Conservation (phyloP, 352 stramenopile genomes). For the Globisporangium lucens region DNA sequence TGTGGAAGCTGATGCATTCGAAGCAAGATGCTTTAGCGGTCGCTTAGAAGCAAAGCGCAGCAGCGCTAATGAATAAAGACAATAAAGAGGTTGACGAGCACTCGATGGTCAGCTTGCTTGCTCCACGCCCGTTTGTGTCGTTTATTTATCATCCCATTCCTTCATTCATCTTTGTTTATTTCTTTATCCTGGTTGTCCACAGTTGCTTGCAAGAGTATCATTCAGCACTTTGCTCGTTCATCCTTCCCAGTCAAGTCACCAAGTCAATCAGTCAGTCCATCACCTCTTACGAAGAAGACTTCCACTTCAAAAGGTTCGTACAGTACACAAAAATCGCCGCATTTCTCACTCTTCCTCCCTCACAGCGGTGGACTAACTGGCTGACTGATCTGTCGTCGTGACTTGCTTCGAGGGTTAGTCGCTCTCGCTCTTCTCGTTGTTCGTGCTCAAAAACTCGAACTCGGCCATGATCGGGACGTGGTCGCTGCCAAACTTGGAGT, state of each 20-base stretch:
- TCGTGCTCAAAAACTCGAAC: conserved; percentile 66
- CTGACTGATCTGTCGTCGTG: background rate
- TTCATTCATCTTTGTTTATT: background rate
- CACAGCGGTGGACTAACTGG: background rate
- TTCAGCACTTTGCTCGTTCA: background rate
- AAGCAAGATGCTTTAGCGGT: too few relatives aligned
- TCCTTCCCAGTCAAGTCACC: background rate
- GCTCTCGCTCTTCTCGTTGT: conserved; percentile 16
- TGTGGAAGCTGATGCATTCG: background rate
- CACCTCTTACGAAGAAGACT: background rate
- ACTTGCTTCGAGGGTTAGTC: background rate
- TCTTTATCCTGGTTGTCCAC: background rate
- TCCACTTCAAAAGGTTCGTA: background rate
- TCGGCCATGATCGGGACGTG: conserved; percentile 86
- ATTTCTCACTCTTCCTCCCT: background rate
- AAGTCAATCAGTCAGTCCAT: background rate
- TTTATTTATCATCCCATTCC: background rate
- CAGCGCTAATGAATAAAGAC: too few relatives aligned
- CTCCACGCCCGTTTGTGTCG: background rate
- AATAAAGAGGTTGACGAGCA: background rate
- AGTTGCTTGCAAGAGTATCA: background rate
- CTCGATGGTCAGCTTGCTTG: background rate
- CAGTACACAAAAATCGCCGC: background rate
- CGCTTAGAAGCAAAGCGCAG: too few relatives aligned
- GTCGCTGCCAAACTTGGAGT: conserved; percentile 81